Conservation (phyloP, 352 stramenopile genomes). For the Albugo laibachii region DNA sequence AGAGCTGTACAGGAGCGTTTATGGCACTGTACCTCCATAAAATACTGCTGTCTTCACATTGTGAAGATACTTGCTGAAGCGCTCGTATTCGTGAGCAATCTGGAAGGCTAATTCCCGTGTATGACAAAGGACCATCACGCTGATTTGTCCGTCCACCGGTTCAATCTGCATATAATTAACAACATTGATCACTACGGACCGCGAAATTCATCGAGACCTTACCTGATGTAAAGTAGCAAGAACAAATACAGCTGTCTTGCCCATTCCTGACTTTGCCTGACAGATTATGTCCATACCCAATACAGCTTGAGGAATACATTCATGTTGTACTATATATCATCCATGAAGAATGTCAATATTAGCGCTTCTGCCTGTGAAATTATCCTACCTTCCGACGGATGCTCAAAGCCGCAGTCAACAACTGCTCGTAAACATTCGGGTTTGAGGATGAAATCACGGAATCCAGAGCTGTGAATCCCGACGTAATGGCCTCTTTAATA, state of each 20-base stretch:
- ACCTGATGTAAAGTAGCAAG: slow-evolving; percentile 98
- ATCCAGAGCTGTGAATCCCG: slow-evolving; percentile 97
- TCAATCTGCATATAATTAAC: slow-evolving; percentile 39
- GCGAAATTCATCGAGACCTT: slow-evolving; percentile 1
- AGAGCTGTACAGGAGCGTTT: neutral
- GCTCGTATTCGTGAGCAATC: slow-evolving; percentile 99
- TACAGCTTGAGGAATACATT: slow-evolving; percentile 98
- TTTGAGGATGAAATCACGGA: slow-evolving; percentile 99
- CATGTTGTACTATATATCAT: slow-evolving; percentile 83
- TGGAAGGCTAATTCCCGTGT: slow-evolving; percentile 99
- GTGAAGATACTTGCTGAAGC: slow-evolving; percentile 97
- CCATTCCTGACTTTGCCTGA: slow-evolving; percentile 99
- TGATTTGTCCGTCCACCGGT: slow-evolving; percentile 83
- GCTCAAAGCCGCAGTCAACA: slow-evolving; percentile 99
- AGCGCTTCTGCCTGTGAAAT: neutral
- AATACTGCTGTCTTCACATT: slow-evolving; percentile 95
- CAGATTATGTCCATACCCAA: slow-evolving; percentile 99
- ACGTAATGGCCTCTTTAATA: slow-evolving; percentile 94
- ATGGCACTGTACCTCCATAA: slow-evolving; percentile 74
- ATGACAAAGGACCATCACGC: slow-evolving; percentile 96
- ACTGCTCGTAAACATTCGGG: slow-evolving; percentile 96
- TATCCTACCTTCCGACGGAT: slow-evolving; percentile 93
- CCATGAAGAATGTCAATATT: neutral
- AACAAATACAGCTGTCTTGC: slow-evolving; percentile 99
- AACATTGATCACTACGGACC: neutral